Base-by-base conservation (phyloP, 495 filamentous ascomycete species). In the Elaphomyces granulatus region DNA sequence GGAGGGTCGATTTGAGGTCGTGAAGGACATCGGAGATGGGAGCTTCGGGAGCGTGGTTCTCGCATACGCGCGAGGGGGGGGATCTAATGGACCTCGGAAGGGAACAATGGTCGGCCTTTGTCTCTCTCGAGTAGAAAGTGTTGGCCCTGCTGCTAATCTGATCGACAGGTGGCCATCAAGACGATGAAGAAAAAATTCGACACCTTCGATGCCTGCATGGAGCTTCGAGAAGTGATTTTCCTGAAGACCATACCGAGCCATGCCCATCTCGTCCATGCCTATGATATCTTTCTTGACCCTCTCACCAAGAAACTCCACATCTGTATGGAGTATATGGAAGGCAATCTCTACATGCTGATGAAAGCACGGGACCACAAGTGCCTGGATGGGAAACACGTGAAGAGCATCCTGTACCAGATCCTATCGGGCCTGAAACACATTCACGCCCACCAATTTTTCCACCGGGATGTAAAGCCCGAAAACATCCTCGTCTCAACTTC, bases 141-240 rank as follows among this genome's bases (percentile, higher is more conserved):
- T n/a, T n/a, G n/a, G n/a, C n/a, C n/a, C n/a, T n/a, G n/a, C n/a
- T n/a, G n/a, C n/a, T n/a, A n/a, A n/a, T n/a, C n/a, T n/a, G n/a
- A n/a, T n/a, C n/a, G 35, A 19, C 43, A 98, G 90, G 86, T 98
- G 49, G 90, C 90, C 2, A 94, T 99, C 56, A 99, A 99, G 67
- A 95, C 90, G 14, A 96, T 99, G 92, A 99, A 99, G 72, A 99
- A 99, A 72, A 85, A 82, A 0, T 99, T 96, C 48, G 87, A 96
- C 28, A 88, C 83, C 3, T 83, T 96, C 52, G 61, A 69, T 16
- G 83, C 83, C 31, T 96, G 92, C 56, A 56, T 93, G 44, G 90
- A 99, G 53, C 68, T 99, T 34, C 75, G 90, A 42, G 92, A 99
- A 57, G 92, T 99, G 38, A 87, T 96, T 56, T 99, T 99, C 63